These are phyloP conservation scores for Eimeria falciformis DNA, from an alignment of 169 alveolate species.

Conservation along the genomic window DNA sequence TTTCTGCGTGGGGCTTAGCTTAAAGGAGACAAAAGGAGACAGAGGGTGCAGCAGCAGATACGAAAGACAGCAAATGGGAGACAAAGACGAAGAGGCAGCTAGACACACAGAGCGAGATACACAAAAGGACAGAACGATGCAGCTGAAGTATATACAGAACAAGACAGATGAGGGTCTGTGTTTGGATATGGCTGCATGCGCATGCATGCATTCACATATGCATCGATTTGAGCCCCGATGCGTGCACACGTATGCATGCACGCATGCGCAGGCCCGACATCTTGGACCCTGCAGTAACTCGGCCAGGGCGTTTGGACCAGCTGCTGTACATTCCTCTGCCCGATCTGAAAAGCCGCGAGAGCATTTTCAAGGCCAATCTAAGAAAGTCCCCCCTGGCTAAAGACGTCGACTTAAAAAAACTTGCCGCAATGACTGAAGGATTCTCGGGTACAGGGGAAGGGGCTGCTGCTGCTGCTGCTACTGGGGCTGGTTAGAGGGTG, in stretches of 20 bases:
- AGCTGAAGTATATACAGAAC: no score
- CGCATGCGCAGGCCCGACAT: constrained; percentile 95
- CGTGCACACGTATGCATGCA: no score
- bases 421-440: constrained; percentile 94
- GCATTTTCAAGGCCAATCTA: constrained; percentile 95
- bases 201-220: no score
- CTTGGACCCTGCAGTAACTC: constrained; percentile 97
- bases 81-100: background rate
- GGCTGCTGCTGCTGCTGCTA: background rate
- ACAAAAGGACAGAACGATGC: background rate
- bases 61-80: background rate
- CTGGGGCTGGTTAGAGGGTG: background rate
- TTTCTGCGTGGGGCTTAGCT: constrained; percentile 52
- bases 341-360: constrained; percentile 97
- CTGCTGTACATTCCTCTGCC: constrained; percentile 99
- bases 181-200: no score
- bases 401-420: constrained; percentile 89
- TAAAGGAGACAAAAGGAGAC: no score
- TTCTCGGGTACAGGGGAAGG: constrained; percentile 91
- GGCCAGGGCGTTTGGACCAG: constrained; percentile 99
- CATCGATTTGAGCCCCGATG: no score
- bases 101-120: background rate
- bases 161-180: no score
- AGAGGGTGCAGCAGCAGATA: no score
- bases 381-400: constrained; percentile 89